Percentiles rank a stretch among this genome's conserved stretches.
Conservation (phyloP, 2,329 filamentous ascomycete species). For the Tolypocladium endophyticum region DNA sequence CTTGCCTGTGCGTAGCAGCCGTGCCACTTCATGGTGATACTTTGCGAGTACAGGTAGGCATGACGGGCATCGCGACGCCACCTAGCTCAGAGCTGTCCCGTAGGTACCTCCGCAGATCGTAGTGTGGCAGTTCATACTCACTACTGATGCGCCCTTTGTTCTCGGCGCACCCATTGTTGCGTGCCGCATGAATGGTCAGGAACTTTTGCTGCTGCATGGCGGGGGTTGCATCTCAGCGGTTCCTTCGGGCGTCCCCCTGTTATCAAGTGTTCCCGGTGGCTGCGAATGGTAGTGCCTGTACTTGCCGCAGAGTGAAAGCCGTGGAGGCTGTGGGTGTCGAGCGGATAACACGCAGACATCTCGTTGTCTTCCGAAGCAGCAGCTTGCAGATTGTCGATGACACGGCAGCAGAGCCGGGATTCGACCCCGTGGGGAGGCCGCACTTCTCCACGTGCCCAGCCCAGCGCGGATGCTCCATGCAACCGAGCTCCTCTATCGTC, state of each 20-base stretch:
- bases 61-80: not conserved
- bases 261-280: not conserved
- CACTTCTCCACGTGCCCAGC: conserved; percentile 4
- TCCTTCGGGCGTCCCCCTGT: conserved; percentile 2
- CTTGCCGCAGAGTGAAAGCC: not conserved
- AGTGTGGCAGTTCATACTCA: not conserved
- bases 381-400: not conserved
- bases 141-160: conserved; percentile 1
- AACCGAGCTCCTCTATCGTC: not conserved
- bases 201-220: conserved; percentile 11
- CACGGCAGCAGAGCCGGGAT: conserved; percentile 1
- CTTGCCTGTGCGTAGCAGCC: not conserved
- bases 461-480: not conserved
- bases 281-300: not conserved
- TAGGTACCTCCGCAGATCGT: not conserved
- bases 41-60: not conserved
- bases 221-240: conserved; percentile 8
- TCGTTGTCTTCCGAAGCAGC: not conserved
- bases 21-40: not conserved
- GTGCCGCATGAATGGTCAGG: conserved; percentile 2
- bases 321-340: not conserved
- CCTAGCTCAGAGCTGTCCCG: not conserved
- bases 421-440: conserved; percentile 7
- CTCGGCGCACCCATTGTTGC: conserved; percentile 1
- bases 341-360: not conserved